These are phyloP conservation scores for Aulographum hederae DNA, from an alignment of 2,329 filamentous ascomycete genomes.

Conservation along the genomic window DNA sequence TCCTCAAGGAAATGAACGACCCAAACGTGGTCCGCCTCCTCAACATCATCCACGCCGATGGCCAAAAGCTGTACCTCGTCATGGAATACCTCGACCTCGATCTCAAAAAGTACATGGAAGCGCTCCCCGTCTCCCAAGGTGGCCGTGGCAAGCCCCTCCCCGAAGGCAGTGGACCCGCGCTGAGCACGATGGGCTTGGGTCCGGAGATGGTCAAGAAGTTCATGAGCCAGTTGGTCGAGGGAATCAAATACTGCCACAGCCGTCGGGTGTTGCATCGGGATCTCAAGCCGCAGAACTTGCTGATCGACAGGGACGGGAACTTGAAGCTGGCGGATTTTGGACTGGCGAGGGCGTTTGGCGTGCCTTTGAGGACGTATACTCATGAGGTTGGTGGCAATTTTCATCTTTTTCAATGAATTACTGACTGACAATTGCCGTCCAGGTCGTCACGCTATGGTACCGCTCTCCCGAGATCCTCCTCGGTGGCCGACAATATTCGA, in stretches of 20 bases:
- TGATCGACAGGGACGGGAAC: conserved; percentile 75
- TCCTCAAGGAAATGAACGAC: conserved; percentile 88
- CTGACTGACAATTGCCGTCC: neutral
- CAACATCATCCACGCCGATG: conserved; percentile 89
- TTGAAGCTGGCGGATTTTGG: conserved; percentile 84
- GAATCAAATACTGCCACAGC: conserved; percentile 74
- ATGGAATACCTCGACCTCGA: conserved; percentile 84
- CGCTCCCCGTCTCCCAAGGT: conserved; percentile 66
- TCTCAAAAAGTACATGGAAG: conserved; percentile 92
- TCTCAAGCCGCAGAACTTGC: conserved; percentile 76
- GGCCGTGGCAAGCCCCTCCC: conserved; percentile 73
- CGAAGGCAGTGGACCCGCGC: conserved; percentile 44
- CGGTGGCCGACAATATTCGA: conserved; percentile 81
- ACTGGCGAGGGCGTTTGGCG: conserved; percentile 75
- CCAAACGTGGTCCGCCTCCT: conserved; percentile 74
- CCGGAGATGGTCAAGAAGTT: conserved; percentile 80
- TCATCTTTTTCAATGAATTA: neutral
- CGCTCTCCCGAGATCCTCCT: conserved; percentile 79
- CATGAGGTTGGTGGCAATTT: conserved; percentile 52
- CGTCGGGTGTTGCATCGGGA: conserved; percentile 78
- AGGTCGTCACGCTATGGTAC: conserved; percentile 88
- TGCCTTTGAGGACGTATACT: conserved; percentile 78
- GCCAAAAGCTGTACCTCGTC: conserved; percentile 86
- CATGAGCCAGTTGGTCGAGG: conserved; percentile 73
- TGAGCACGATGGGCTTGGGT: conserved; percentile 53